A percentile compares a stretch with the other conserved stretches of the same genome.
Evolutionary conservation across 768 basidiomycete genomes (phyloP).

Genomic region (Amanita subjunquillea): DNA sequence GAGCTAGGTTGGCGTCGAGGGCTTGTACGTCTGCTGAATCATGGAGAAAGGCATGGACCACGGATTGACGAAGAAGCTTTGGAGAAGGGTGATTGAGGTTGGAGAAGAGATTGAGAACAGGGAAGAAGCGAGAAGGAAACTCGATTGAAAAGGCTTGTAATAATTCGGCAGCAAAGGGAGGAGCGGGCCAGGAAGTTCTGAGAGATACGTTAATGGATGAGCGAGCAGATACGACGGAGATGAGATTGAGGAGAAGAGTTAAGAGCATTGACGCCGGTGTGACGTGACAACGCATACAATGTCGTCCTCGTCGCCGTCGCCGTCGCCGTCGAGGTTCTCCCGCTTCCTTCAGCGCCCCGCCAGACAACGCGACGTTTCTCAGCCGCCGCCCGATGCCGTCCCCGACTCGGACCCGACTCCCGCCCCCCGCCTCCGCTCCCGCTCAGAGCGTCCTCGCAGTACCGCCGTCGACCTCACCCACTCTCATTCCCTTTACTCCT

Average conservation of each 20-base stretch:
- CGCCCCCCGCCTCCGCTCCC: constrained; percentile 34
- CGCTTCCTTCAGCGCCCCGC: background rate
- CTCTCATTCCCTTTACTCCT: constrained; percentile 27
- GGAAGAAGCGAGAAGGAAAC: constrained; percentile 65
- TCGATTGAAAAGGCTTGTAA: constrained; percentile 42
- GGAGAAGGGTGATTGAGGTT: constrained; percentile 24
- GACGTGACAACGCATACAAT: background rate
- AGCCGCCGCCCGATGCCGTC: background rate
- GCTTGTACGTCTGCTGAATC: constrained; percentile 40
- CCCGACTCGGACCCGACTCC: background rate
- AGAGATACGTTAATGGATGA: constrained; percentile 40
- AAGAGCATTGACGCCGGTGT: too few species aligned
- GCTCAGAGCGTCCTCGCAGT: constrained; percentile 46
- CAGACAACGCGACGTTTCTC: background rate
- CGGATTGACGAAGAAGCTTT: constrained; percentile 41
- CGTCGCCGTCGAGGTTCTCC: background rate
- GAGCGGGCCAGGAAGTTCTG: constrained; percentile 57
- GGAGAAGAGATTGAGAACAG: constrained; percentile 57
- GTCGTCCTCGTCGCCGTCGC: background rate
- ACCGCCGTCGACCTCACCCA: constrained; percentile 28
- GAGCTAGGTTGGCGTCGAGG: constrained; percentile 62
- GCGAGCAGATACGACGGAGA: background rate
- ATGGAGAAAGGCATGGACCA: constrained; percentile 40
- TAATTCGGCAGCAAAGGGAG: constrained; percentile 53
- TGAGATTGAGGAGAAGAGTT: background rate